These are phyloP conservation scores for Lyophyllum shimeji DNA, from an alignment of 768 basidiomycete species.

Conservation along the genomic window DNA sequence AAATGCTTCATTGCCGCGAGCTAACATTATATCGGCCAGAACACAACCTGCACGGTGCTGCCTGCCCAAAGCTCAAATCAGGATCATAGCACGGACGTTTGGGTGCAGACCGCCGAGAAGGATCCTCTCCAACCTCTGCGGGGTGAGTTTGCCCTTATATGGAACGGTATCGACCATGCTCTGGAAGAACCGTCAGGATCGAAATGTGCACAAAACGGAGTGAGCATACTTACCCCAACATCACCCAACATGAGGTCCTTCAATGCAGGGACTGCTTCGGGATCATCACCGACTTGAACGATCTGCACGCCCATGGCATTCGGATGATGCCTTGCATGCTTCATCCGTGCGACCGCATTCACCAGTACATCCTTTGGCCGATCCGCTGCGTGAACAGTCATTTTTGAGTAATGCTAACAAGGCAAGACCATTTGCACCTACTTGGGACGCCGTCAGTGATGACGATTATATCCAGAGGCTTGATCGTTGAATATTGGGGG, in stretches of 20 bases:
- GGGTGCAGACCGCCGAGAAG: conserved; percentile 34
- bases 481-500: conserved; percentile 20
- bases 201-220: too few relatives aligned
- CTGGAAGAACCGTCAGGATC: conserved; percentile 12
- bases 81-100: conserved; percentile 24
- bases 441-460: conserved; percentile 32
- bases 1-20: not conserved
- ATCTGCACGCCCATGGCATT: conserved; percentile 33
- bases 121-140: conserved; percentile 28
- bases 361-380: conserved; percentile 20
- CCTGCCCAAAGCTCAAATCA: not conserved
- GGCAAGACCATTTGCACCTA: conserved; percentile 7
- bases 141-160: conserved; percentile 25
- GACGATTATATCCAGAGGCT: conserved; percentile 32
- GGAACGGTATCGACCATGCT: conserved; percentile 32
- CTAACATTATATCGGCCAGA: not conserved
- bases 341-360: conserved; percentile 23
- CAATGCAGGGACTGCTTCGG: conserved; percentile 15
- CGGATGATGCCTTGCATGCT: conserved; percentile 26
- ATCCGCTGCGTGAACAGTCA: conserved; percentile 12
- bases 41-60: not conserved
- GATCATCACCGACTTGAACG: conserved; percentile 32
- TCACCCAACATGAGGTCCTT: conserved; percentile 25
- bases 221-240: conserved; percentile 21
- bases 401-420: not conserved